Conservation (phyloP, 805 yeast species). For the Yarrowia sp. region DNA sequence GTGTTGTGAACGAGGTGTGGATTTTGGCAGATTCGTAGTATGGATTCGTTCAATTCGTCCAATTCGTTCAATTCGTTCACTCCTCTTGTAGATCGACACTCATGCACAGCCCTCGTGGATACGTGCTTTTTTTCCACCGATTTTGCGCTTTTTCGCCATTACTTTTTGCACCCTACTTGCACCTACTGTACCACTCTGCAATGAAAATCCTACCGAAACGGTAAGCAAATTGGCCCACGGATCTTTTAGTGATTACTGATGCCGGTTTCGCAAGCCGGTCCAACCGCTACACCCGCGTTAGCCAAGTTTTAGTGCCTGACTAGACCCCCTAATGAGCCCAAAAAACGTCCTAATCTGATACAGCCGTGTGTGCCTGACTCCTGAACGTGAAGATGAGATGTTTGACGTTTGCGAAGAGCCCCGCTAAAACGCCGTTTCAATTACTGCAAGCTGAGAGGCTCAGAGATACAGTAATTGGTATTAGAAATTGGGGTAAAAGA, state of each 20-base stretch:
- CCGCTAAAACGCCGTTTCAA: no score
- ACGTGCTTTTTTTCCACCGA: slow-evolving; percentile 3
- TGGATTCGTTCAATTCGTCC: no score
- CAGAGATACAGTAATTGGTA: no score
- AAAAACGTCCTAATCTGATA: neutral
- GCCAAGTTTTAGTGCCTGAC: slow-evolving; percentile 10
- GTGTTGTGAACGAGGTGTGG: no score
- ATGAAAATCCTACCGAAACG: slow-evolving; percentile 29
- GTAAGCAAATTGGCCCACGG: slow-evolving; percentile 11
- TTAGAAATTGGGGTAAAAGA: neutral
- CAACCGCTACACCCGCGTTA: no score
- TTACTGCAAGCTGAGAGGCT: no score
- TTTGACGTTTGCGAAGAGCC: no score
- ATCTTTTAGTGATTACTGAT: slow-evolving; percentile 1
- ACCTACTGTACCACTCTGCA: slow-evolving; percentile 7
- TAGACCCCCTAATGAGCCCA: neutral
- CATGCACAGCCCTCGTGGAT: slow-evolving; percentile 21
- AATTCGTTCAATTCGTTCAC: no score
- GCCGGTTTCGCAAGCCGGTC: no score
- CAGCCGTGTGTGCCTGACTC: slow-evolving; percentile 11
- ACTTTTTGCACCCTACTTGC: neutral
- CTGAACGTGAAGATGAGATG: slow-evolving; percentile 21
- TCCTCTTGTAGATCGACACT: slow-evolving; percentile 5
- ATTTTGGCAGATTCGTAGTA: no score
- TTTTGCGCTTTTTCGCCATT: neutral